Base-by-base conservation (phyloP, 2,329 filamentous ascomycete genomes). In the Aspergillus carbonarius region DNA sequence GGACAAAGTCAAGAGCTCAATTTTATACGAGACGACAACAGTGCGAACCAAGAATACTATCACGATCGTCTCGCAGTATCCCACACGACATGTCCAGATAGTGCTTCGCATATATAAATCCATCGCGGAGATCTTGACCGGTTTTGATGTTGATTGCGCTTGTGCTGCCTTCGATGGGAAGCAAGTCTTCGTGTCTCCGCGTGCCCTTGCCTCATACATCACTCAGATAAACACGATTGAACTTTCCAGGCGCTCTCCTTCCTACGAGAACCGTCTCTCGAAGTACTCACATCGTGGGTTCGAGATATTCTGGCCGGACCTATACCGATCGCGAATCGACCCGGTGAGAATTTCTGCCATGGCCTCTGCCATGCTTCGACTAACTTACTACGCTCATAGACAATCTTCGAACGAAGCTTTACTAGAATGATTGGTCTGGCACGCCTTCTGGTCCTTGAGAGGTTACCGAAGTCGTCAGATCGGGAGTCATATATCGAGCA, bases 281-380 rank as follows among this genome's bases (percentile, higher is more conserved):
- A 96, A 96, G 72, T 93, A 96, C 72, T 90, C 89, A 13, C 90
- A 90, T 68, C 82, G 91, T 44, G 90, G 91, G 15, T 96, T 96
- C 63, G 92, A 96, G 73, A 85, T 93, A 0, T 89, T 90, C 71
- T 96, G 90, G 87, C 83, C 88, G 1, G 81, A 86, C 9, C 80
- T 96, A 13, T 88, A 95, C 61, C 85, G 91, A 17, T 84, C 84
- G n/a, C 83, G 85, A 10, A 79, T 96, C 55, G 91, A 96, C 66
- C 92, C 92, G 12, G 72, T 74, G 60, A 62, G 67, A 13, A 8
- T 20, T 6, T 5, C 6, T 13, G 1, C 12, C 8, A 4, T 12
- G 30, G 9, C 30, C 34, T 27, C 37, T 25, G 17, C 17, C 39
- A 4, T 1, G 9, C 23, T 10, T 10, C 4, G 3, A 12, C 25